These are phyloP conservation scores for Castanea mollissima DNA, from an alignment of 306 rosid genomes.

Conservation along the genomic window DNA sequence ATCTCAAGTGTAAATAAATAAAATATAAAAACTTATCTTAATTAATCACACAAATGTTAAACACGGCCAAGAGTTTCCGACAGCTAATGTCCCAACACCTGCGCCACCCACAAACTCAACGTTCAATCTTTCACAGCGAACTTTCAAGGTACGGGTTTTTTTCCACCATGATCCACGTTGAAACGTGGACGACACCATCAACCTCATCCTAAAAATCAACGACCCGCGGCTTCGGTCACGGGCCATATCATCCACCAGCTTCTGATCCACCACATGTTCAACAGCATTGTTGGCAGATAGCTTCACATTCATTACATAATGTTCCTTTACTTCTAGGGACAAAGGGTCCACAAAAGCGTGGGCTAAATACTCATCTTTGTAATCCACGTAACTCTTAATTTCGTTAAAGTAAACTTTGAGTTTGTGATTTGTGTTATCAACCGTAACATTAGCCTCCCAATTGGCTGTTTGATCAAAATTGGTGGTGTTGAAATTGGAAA, in stretches of 20 bases:
- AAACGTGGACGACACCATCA: conserved; percentile 13
- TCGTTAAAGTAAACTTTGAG: neutral
- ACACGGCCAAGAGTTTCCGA: neutral
- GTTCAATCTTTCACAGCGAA: conserved; percentile 39
- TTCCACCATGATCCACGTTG: conserved; percentile 11
- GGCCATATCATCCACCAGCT: conserved; percentile 1
- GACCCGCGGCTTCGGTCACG: conserved; percentile 14
- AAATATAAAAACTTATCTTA: neutral
- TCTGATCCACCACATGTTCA: conserved; percentile 6
- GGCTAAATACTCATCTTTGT: neutral
- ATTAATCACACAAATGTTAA: neutral
- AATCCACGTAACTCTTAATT: conserved; percentile 21
- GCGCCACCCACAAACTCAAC: conserved; percentile 30
- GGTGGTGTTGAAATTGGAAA: conserved; percentile 33
- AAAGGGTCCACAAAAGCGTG: conserved; percentile 15
- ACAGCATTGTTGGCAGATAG: neutral
- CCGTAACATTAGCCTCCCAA: conserved; percentile 34
- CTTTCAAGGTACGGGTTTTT: neutral
- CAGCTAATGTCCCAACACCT: neutral
- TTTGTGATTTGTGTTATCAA: conserved; percentile 35
- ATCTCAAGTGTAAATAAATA: too few relatives aligned
- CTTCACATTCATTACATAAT: neutral
- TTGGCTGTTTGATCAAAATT: conserved; percentile 11
- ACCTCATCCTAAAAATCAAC: conserved; percentile 23
- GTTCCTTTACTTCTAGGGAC: neutral